Base-by-base conservation (phyloP, 306 rosid species). In the Castanea sativa region DNA sequence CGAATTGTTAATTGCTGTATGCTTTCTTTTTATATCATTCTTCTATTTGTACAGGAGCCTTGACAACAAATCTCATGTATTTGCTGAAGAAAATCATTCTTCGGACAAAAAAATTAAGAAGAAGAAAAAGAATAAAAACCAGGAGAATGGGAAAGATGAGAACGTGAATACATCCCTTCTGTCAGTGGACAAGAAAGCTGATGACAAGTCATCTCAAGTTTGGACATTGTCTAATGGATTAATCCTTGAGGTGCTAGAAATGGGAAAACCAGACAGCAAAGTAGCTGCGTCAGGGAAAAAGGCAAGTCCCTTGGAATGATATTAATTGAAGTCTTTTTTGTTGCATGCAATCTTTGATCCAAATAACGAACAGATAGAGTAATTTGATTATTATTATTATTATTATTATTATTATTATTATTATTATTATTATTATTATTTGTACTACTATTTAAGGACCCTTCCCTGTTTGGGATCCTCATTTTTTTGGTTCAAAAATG, bases 211-310 rank as follows among this genome's bases (percentile, higher is more conserved):
- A 70, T 86, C 88, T 81, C 83, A 86, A 77, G 87, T 84, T 78
- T 82, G 70, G 76, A 79, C 86, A 53, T 86, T 90, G 41, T 79
- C 89, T 32, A 87, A 81, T 60, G 97, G 97, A 69, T 68, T 94
- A 38, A 78, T 77, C 56, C 73, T 92, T 78, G 88, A 91, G 69
- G 93, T 86, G 85, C 76, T 92, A 65, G 92, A 84, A 84, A 69
- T 68, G n/a, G 98, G 94, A 57, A 73, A 59, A 81, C 82, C 85
- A 35, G 86, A 88, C 73, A 87, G 97, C 71, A 92, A 88, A 88
- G 71, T 89, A 74, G 97, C 97, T 43, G 79, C 83, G 55, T 78
- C 77, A 1, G 93, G 94, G 73, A 94, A 80, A 86, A 94, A 85
- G 94, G 97, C 81, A 72, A 68, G 82, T 85, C 60, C 69, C 79